A percentile compares a stretch with the other conserved stretches of the same genome.
Evolutionary conservation across 768 basidiomycete genomes (phyloP).

Genomic region (Xerocomus potaroensis): DNA sequence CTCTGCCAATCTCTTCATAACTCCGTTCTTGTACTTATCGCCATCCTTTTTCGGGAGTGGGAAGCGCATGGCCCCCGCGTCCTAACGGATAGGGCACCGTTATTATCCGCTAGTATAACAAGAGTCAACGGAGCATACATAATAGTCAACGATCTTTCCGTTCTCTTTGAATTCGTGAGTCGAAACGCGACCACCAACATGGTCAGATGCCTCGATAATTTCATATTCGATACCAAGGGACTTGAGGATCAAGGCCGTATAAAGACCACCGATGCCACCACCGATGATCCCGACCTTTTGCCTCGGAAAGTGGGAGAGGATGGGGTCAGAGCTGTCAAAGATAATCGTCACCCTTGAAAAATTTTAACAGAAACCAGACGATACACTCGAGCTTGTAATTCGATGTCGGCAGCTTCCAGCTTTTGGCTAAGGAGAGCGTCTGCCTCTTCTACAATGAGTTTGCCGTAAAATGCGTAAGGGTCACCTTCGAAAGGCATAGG

Average conservation of each 20-base stretch:
- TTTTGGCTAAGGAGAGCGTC: constrained; percentile 4
- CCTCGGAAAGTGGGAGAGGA: background rate
- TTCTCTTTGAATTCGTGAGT: constrained; percentile 37
- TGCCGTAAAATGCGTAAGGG: constrained; percentile 14
- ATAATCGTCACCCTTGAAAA: background rate
- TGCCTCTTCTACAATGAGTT: constrained; percentile 8
- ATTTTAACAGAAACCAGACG: background rate
- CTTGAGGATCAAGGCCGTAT: constrained; percentile 44
- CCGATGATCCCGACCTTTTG: constrained; percentile 19
- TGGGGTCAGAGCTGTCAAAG: background rate
- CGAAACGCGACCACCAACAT: constrained; percentile 41
- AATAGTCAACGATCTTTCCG: constrained; percentile 34
- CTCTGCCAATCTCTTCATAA: constrained; percentile 29
- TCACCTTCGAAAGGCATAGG: constrained; percentile 18
- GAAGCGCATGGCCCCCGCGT: constrained; percentile 41
- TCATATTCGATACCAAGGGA: constrained; percentile 39
- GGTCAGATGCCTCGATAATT: constrained; percentile 40
- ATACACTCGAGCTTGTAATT: background rate
- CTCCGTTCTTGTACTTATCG: constrained; percentile 17
- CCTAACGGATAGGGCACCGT: constrained; percentile 10
- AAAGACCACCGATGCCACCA: constrained; percentile 32
- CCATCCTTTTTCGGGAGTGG: constrained; percentile 17
- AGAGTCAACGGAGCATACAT: constrained; percentile 21
- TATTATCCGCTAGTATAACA: background rate
- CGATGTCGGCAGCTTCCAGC: background rate